A percentile compares a stretch with the other conserved stretches of the same genome.
Evolutionary conservation across 768 basidiomycete genomes (phyloP).

Genomic region (Auriculariales sp.): DNA sequence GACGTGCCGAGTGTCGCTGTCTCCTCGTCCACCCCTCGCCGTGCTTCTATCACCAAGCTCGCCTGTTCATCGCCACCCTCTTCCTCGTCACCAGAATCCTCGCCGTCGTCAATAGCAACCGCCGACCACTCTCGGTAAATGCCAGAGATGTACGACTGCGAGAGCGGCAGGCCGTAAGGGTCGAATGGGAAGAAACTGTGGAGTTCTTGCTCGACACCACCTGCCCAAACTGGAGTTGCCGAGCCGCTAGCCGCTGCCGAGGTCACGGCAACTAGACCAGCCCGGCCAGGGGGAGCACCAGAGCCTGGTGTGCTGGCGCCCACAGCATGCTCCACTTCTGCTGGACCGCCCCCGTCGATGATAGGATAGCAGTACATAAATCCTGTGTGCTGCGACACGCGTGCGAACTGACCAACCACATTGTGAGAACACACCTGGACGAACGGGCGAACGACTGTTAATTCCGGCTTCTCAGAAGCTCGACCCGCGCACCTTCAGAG

Average conservation of each 20-base stretch:
- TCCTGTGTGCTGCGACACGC: conserved; percentile 74
- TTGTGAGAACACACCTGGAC: conserved; percentile 76
- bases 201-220: conserved; percentile 45
- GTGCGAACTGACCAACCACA: conserved; percentile 89
- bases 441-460: not conserved
- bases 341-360: conserved; percentile 73
- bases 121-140: conserved; percentile 85
- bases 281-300: not conserved
- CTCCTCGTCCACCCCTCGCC: conserved; percentile 12
- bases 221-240: conserved; percentile 8
- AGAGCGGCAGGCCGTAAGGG: conserved; percentile 81
- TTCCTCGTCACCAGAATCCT: conserved; percentile 54
- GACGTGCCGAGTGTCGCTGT: conserved; percentile 47
- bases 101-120: conserved; percentile 57
- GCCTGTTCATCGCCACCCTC: conserved; percentile 29
- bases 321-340: conserved; percentile 25
- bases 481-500: conserved; percentile 53
- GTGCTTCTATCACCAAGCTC: conserved; percentile 10
- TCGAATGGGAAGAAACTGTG: conserved; percentile 98
- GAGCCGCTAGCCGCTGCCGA: not conserved
- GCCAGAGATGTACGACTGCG: conserved; percentile 57
- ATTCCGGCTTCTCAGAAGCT: not conserved
- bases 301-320: conserved; percentile 13
- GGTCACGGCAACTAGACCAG: not conserved
- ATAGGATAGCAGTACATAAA: conserved; percentile 93